phyloP scores from a whole-genome alignment of 768 basidiomycete genomes.

The Kwoniella bestiolae region DNA sequence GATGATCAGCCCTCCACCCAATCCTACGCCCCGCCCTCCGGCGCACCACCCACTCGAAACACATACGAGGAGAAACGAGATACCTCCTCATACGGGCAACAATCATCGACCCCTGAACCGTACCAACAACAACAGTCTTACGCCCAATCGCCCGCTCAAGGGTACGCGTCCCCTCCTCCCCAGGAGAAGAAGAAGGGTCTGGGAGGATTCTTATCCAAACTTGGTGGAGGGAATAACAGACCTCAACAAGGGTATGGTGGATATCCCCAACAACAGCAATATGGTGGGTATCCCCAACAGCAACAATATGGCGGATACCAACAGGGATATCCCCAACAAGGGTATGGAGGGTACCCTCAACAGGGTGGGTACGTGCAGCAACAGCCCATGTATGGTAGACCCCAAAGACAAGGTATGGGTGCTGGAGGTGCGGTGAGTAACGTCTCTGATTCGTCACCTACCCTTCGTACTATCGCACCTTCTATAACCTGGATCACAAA shows the following conservation, averaged over 20 bases:
- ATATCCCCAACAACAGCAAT: conserved; percentile 33
- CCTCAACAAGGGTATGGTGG: conserved; percentile 22
- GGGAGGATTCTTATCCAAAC: conserved; percentile 48
- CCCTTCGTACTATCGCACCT: no score
- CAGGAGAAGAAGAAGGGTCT: conserved; percentile 31
- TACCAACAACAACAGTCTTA: conserved; percentile 8
- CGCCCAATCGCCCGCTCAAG: conserved; percentile 10
- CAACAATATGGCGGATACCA: conserved; percentile 31
- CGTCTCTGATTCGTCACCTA: background rate
- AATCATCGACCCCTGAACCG: conserved; percentile 21
- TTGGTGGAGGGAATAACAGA: conserved; percentile 21
- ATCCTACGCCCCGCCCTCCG: conserved; percentile 36
- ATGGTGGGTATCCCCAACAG: conserved; percentile 32
- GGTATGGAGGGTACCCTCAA: conserved; percentile 34
- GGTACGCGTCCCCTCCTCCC: conserved; percentile 9
- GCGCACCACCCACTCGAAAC: conserved; percentile 33
- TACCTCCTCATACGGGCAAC: conserved; percentile 11
- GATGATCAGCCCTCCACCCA: conserved; percentile 33
- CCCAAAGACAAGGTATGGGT: conserved; percentile 44
- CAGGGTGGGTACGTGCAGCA: conserved; percentile 30
- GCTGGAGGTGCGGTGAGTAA: conserved; percentile 40
- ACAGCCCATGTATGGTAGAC: conserved; percentile 26
- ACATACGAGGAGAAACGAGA: conserved; percentile 13
- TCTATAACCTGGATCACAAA: no score
- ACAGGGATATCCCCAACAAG: conserved; percentile 40